Evolutionary conservation across 148 eudicot genomes (phyloP), one percentile per base, ranked within the genome.

Genomic region (Rhododendron ovatum): DNA sequence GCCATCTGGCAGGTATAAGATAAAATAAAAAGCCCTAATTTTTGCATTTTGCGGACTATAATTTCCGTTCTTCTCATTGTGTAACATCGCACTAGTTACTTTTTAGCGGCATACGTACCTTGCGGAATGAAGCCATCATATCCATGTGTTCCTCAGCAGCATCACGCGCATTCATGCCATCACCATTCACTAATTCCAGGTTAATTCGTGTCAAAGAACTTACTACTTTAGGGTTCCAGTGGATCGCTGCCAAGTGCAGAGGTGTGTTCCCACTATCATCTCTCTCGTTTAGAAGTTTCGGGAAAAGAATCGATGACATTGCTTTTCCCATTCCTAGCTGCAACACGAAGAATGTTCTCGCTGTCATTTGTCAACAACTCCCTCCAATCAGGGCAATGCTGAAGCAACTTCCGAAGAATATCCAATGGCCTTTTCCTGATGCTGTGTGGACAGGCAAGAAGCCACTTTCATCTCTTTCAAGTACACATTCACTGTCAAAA

Each of bases 161-260:
- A 81, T 89, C 90, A 18, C 84, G 84, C 3, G 88, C 82, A 8
- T 85, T 89, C 24, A 53, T 82, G 5, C 78, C 82, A 2, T 59
- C 86, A 37, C 73, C 63, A n/a, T 90, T 90, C 33, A 39, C 71
- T 5, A 50, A 2, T 8, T 37, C 41, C 20, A 88, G 69, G 2
- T 82, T n/a, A 28, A 88, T 88, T 45, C 87, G 78, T 53, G 90
- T 82, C 28, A 90, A 63, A 59, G 35, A 53, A 28, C 37, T 71
- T 28, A 88, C 87, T 1, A 88, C 48, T 82, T 74, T 85, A 22
- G 87, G 80, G 47, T 83, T 86, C 53, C 84, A 82, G 15, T 81
- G 71, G 9, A 63, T 75, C 15, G 84, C 67, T 12, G 92, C 88
- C 85, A 86, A 26, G 84, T 87, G 91, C 75, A 89, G 59, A 1